Evolutionary conservation across 495 filamentous ascomycete species (phyloP), one percentile per base, ranked within the genome.

Genomic region (Neurospora terricola): DNA sequence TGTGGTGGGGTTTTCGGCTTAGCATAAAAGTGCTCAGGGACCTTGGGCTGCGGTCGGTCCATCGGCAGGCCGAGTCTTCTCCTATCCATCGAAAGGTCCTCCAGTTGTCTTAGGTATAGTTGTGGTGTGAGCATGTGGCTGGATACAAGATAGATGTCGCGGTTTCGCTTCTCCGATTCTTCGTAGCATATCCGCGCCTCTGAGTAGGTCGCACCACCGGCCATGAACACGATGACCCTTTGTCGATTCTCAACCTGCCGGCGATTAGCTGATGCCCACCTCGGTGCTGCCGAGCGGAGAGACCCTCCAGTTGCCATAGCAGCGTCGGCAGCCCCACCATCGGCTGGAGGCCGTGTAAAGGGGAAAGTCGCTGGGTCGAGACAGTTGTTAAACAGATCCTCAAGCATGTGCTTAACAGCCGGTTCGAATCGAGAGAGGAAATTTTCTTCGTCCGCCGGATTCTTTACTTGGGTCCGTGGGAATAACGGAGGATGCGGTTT

Each of bases 141-240:
- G 1, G 93, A 94, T n/a, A 90, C 91, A 14, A 99, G 87, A 82
- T 94, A 94, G n/a, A 97, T 86, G 75, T 98, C 96, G 54, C 91
- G 89, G 72, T 86, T 88, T 73, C 86, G 88, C 69, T 87, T 77
- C 73, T 91, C 86, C 10, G 92, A 91, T 62, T 95, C 80, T 75
- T 99, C 94, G 77, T 98, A 98, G 82, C 96, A 98, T 23, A 91
- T 86, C 70, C 96, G 89, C 8, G 92, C 84, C 82, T 99, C 96
- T 1, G 92, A 91, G 80, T 94, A 96, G 4, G 94, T 99, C 8
- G 96, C 96, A 48, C 96, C 96, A 42, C 96, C 96, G 23, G 96
- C 95, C 89, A 98, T 91, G 80, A 98, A 98, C 68, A 98, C 91
- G 73, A 99, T 92, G 66, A 98, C 89, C 54, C 96, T 91, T 81